phyloP scores from a whole-genome alignment of 306 rosid genomes.

The Fagus crenata region DNA sequence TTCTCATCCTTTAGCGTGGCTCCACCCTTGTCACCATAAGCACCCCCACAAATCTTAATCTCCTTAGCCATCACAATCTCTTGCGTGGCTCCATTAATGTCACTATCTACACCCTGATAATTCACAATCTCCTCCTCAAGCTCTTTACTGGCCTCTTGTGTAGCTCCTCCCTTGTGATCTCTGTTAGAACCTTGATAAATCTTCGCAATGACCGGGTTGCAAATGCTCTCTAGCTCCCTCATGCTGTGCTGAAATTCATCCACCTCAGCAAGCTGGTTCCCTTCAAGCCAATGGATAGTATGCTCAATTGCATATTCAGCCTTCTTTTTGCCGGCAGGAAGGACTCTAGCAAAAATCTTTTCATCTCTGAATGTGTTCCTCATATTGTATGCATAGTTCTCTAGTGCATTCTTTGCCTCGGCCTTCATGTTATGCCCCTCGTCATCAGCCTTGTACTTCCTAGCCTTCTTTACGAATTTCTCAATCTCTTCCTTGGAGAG shows the following conservation, averaged over 20 bases:
- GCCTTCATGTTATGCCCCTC: conserved; percentile 52
- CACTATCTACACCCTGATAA: not conserved
- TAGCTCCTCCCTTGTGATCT: conserved; percentile 40
- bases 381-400: conserved; percentile 57
- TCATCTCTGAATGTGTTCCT: conserved; percentile 54
- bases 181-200: conserved; percentile 48
- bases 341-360: conserved; percentile 40
- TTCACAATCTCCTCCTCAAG: not conserved
- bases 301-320: conserved; percentile 52
- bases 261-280: conserved; percentile 50
- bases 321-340: conserved; percentile 45
- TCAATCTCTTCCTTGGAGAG: conserved; percentile 55
- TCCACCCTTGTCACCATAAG: not conserved
- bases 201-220: conserved; percentile 46
- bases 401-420: conserved; percentile 47
- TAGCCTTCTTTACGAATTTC: conserved; percentile 51
- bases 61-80: too few species aligned
- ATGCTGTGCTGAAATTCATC: conserved; percentile 46
- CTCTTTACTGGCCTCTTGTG: not conserved
- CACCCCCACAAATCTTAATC: not conserved
- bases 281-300: conserved; percentile 47
- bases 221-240: conserved; percentile 53
- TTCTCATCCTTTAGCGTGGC: not conserved
- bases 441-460: conserved; percentile 45
- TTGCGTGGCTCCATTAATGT: not conserved